Evolutionary conservation across 192 early-diverging fungal species (phyloP).

Genomic region (Umbelopsis sp.): DNA sequence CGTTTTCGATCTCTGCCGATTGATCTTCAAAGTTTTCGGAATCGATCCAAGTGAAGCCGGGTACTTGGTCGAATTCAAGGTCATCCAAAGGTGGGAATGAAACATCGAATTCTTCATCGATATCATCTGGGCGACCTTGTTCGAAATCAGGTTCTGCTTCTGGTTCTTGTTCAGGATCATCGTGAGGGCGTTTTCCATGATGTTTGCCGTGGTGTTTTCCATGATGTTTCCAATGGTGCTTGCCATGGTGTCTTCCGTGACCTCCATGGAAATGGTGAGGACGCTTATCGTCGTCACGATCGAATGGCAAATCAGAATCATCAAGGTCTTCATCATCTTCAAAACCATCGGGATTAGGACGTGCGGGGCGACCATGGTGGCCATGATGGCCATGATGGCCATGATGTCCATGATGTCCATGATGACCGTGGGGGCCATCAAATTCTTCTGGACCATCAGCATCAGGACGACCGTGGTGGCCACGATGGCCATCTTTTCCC

Average conservation of each 20-base stretch:
- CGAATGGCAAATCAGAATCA: no score
- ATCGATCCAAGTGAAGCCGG: background rate
- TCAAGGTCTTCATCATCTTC: no score
- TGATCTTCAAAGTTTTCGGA: background rate
- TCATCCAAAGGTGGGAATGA: background rate
- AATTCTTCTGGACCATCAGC: background rate
- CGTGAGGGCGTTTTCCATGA: background rate
- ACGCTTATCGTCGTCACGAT: background rate
- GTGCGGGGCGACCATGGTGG: background rate
- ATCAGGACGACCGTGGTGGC: background rate
- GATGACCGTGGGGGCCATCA: background rate
- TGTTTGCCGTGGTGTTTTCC: constrained; percentile 8
- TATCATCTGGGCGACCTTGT: background rate
- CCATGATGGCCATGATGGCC: background rate
- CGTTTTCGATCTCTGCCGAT: background rate
- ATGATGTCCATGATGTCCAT: background rate
- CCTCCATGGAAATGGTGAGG: background rate
- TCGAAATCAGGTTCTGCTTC: background rate
- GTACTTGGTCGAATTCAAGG: background rate
- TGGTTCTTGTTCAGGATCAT: background rate
- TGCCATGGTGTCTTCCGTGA: background rate
- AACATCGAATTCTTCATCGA: background rate
- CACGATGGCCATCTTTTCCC: background rate
- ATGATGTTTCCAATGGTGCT: constrained; percentile 3
- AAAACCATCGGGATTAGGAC: background rate